Conservation (phyloP, 129 eudicot genomes). For the Smallanthus sonchifolius region DNA sequence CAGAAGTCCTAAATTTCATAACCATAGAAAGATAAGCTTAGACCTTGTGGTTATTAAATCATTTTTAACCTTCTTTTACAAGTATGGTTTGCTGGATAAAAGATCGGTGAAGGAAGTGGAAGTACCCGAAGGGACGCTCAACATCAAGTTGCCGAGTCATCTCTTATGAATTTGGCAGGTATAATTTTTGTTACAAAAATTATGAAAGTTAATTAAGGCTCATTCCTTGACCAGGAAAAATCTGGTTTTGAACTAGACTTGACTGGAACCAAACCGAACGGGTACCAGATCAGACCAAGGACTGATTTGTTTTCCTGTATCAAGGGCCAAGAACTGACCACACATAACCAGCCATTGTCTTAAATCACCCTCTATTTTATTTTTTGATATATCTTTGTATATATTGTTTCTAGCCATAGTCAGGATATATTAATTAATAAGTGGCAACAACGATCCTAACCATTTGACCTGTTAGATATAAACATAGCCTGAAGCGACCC, state of each 20-base stretch:
- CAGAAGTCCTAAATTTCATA: too few species aligned
- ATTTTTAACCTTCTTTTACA: conserved; percentile 17
- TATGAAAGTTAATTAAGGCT: not conserved
- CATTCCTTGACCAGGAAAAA: not conserved
- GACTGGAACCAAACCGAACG: not conserved
- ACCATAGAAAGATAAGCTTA: too few species aligned
- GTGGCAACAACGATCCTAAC: conserved; percentile 17
- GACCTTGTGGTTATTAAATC: too few species aligned
- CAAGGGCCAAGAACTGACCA: not conserved
- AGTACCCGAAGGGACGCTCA: conserved; percentile 90
- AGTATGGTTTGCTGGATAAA: conserved; percentile 92
- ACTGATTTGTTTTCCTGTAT: not conserved
- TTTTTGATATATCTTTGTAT: too few species aligned
- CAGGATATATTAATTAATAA: not conserved
- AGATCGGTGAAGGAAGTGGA: conserved; percentile 73
- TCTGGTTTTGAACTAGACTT: not conserved
- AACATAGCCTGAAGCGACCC: not conserved
- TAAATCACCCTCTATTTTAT: too few species aligned
- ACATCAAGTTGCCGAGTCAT: conserved; percentile 70
- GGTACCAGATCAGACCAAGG: not conserved
- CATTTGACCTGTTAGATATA: not conserved
- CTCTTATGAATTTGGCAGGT: conserved; percentile 87
- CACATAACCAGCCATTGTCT: too few species aligned
- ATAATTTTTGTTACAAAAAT: too few species aligned
- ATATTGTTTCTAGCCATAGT: not conserved